Percentiles rank a stretch among this genome's conserved stretches.
These are phyloP conservation scores for Pyrrhoderma lamaoense DNA, from an alignment of 1,284 basidiomycete species.

Conservation along the genomic window DNA sequence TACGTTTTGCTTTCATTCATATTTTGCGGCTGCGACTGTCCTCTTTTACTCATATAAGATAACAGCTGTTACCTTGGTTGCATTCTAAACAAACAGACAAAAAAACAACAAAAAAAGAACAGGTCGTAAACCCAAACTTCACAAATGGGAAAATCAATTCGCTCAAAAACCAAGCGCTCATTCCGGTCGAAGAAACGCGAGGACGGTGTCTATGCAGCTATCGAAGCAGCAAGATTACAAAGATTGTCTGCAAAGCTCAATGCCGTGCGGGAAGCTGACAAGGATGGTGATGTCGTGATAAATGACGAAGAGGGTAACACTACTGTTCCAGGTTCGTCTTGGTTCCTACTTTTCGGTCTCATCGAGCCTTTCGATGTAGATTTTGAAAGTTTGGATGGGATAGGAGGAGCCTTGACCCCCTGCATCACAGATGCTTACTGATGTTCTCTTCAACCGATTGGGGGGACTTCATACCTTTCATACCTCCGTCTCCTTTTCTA, in stretches of 20 bases:
- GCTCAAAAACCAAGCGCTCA: constrained; percentile 83
- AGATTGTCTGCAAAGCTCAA: constrained; percentile 69
- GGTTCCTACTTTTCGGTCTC: constrained; percentile 19
- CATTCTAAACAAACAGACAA: too few species aligned
- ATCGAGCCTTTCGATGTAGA: constrained; percentile 10
- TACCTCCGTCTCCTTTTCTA: background rate
- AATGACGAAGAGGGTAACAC: constrained; percentile 33
- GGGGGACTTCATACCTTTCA: background rate
- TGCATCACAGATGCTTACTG: constrained; percentile 15
- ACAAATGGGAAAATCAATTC: constrained; percentile 85
- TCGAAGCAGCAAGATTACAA: constrained; percentile 77
- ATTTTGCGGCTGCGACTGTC: too few species aligned
- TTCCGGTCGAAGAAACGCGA: constrained; percentile 83
- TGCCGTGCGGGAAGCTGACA: constrained; percentile 32
- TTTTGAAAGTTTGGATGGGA: constrained; percentile 14
- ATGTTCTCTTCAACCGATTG: background rate
- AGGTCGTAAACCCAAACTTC: background rate
- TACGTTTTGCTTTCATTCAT: too few species aligned
- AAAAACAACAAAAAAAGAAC: too few species aligned
- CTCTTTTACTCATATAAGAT: too few species aligned
- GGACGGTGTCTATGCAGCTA: constrained; percentile 75
- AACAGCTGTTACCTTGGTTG: too few species aligned
- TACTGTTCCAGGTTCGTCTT: constrained; percentile 24
- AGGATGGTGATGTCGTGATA: constrained; percentile 29
- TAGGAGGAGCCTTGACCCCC: constrained; percentile 3